A percentile compares a stretch with the other conserved stretches of the same genome.
phyloP scores from a whole-genome alignment of 495 filamentous ascomycete species.

The Tuber magnatum region DNA sequence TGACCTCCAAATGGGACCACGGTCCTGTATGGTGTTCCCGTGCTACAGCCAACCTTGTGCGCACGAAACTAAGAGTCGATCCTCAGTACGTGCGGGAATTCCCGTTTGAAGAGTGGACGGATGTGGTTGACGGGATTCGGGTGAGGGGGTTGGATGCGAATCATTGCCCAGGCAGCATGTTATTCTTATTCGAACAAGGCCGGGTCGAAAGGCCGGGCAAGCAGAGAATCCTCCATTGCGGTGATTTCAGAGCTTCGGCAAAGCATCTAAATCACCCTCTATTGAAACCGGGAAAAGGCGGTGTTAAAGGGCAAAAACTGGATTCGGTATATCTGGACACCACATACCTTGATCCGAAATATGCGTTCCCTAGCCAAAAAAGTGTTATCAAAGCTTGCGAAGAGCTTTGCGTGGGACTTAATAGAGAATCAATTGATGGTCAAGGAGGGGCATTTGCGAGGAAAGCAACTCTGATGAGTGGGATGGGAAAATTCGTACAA shows the following conservation, averaged over 20 bases:
- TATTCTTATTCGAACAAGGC: slow-evolving; percentile 84
- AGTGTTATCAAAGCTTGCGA: slow-evolving; percentile 81
- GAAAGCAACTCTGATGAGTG: slow-evolving; percentile 49
- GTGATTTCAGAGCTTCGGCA: slow-evolving; percentile 86
- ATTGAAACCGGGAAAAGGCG: slow-evolving; percentile 57
- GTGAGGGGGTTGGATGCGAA: slow-evolving; percentile 97
- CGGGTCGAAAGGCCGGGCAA: slow-evolving; percentile 52
- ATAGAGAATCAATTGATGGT: slow-evolving; percentile 46
- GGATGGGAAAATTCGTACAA: slow-evolving; percentile 42
- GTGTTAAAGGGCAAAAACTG: slow-evolving; percentile 70
- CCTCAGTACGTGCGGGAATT: slow-evolving; percentile 77
- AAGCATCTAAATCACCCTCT: slow-evolving; percentile 80
- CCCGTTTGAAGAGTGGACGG: slow-evolving; percentile 66
- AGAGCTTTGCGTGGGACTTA: slow-evolving; percentile 71
- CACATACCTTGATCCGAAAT: slow-evolving; percentile 91
- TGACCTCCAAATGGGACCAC: slow-evolving; percentile 81
- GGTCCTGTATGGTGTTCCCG: slow-evolving; percentile 95
- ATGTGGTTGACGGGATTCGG: slow-evolving; percentile 67
- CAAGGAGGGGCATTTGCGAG: slow-evolving; percentile 49
- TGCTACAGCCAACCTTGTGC: slow-evolving; percentile 82
- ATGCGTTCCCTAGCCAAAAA: slow-evolving; percentile 83
- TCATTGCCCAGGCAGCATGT: slow-evolving; percentile 88
- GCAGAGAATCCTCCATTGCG: slow-evolving; percentile 87
- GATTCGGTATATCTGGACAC: slow-evolving; percentile 96
- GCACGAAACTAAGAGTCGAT: slow-evolving; percentile 75